Conservation (phyloP, 1,139 yeast species). For the Pichia inconspicua region DNA sequence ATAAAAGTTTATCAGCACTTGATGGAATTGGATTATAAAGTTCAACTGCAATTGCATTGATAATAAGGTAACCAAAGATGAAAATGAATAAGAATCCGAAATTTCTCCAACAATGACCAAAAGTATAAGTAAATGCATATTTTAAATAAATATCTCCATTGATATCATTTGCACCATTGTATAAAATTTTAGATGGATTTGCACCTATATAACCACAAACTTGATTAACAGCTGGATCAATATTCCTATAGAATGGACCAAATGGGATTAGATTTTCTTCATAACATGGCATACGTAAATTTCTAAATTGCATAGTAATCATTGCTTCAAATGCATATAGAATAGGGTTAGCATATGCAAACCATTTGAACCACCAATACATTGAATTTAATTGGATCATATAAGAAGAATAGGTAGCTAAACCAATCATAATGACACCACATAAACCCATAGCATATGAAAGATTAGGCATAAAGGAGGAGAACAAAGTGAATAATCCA, state of each 20-base stretch:
- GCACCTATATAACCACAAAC: conserved; percentile 47
- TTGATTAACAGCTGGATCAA: conserved; percentile 30
- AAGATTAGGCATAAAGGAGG: conserved; percentile 39
- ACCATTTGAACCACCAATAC: conserved; percentile 63
- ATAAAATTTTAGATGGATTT: conserved; percentile 26
- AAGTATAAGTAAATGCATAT: conserved; percentile 32
- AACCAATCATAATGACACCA: conserved; percentile 40
- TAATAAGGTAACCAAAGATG: conserved; percentile 33
- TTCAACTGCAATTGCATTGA: conserved; percentile 32
- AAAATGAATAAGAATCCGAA: conserved; percentile 42
- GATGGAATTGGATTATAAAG: conserved; percentile 17
- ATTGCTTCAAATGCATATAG: conserved; percentile 50
- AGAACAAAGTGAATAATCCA: conserved; percentile 40
- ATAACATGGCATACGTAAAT: conserved; percentile 44
- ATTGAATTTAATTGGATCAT: conserved; percentile 50
- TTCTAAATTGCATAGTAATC: conserved; percentile 48
- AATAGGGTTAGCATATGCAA: conserved; percentile 48
- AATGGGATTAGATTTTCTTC: conserved; percentile 35
- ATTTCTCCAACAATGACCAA: conserved; percentile 43
- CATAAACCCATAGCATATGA: conserved; percentile 46
- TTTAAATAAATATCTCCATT: conserved; percentile 37
- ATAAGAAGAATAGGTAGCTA: conserved; percentile 46
- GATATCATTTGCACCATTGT: conserved; percentile 38
- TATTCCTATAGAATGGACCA: conserved; percentile 40
- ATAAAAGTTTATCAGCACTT: conserved; percentile 21